Evolutionary conservation across 192 early-diverging fungal genomes (phyloP).

Genomic region (Backusella tarrabulga): DNA sequence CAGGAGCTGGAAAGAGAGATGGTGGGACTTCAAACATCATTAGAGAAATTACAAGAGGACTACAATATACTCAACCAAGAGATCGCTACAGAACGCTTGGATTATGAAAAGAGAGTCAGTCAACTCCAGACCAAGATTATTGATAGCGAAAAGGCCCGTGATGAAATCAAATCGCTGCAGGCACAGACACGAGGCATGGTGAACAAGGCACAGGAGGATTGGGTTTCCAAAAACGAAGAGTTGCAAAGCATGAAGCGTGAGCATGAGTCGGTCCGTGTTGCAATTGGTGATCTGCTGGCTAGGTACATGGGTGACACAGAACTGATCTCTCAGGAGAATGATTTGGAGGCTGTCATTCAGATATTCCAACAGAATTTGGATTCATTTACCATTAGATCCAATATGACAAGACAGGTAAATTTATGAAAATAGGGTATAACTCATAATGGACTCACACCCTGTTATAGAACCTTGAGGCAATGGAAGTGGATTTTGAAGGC

Average conservation of each 20-base stretch:
- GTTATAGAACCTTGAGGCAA: background rate
- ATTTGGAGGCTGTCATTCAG: background rate
- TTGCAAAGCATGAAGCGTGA: constrained; percentile 16
- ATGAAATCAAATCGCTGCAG: constrained; percentile 28
- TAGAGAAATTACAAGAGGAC: background rate
- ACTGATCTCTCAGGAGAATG: background rate
- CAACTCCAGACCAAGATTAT: constrained; percentile 13
- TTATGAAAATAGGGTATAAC: too few species aligned
- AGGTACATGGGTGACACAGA: background rate
- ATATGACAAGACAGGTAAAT: background rate
- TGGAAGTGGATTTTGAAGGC: constrained; percentile 4
- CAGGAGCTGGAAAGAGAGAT: background rate
- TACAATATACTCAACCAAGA: background rate
- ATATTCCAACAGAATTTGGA: constrained; percentile 5
- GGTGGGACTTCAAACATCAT: background rate
- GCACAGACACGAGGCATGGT: constrained; percentile 31
- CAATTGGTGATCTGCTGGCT: background rate
- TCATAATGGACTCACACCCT: background rate
- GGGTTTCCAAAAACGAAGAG: constrained; percentile 30
- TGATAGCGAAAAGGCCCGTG: constrained; percentile 24
- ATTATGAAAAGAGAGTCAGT: background rate
- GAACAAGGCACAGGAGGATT: constrained; percentile 27
- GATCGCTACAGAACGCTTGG: background rate
- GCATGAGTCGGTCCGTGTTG: background rate
- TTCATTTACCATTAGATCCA: background rate